A percentile compares a stretch with the other conserved stretches of the same genome.
Conservation (phyloP, 305 asterid genomes). For the Fraxinus floribunda region DNA sequence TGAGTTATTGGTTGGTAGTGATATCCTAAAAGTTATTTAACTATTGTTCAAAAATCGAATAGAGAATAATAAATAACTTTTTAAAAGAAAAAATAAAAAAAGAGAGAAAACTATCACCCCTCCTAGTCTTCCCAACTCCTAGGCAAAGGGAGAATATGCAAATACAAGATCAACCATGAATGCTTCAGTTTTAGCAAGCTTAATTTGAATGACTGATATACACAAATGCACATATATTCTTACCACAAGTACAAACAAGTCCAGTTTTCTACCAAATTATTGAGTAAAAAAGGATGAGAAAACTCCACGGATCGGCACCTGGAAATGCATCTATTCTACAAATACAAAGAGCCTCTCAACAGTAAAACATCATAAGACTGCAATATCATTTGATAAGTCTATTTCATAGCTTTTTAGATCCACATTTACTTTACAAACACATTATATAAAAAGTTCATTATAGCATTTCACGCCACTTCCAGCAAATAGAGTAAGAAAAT, state of each 20-base stretch:
- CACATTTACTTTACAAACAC: constrained; percentile 6
- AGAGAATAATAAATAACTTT: background rate
- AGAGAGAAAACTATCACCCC: background rate
- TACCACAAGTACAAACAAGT: background rate
- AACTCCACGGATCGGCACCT: background rate
- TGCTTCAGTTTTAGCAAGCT: background rate
- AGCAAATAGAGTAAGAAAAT: background rate
- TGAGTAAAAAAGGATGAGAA: background rate
- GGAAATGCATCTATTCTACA: background rate
- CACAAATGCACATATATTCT: background rate
- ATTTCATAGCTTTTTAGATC: background rate
- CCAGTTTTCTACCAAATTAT: background rate
- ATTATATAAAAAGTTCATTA: constrained; percentile 1
- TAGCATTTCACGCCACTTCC: background rate
- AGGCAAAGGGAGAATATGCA: background rate
- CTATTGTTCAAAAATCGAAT: too few species aligned
- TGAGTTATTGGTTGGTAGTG: background rate
- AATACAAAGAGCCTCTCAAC: background rate
- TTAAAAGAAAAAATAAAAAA: too few species aligned
- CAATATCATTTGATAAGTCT: background rate
- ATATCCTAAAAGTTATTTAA: background rate
- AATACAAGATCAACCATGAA: background rate
- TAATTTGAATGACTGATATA: background rate
- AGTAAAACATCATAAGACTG: background rate
- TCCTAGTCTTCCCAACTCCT: background rate